Conservation (phyloP, 352 stramenopile genomes). For the Phytopythium oedochilum region DNA sequence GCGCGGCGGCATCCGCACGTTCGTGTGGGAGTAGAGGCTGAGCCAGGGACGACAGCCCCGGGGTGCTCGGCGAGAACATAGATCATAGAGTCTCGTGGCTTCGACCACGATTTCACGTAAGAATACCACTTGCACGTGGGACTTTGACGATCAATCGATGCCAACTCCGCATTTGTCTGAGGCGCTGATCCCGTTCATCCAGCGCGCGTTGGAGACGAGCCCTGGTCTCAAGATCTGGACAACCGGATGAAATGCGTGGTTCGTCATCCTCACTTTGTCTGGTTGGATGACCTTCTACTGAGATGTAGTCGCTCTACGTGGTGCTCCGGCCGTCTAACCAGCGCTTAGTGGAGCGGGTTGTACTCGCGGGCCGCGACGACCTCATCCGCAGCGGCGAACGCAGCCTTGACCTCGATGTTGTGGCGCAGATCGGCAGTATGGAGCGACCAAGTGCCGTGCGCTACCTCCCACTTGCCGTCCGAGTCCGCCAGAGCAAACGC, state of each 20-base stretch:
- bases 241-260: too few species aligned
- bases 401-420: conserved; percentile 18
- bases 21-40: conserved; percentile 70
- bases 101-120: too few species aligned
- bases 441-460: conserved; percentile 41
- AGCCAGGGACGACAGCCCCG: too few species aligned
- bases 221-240: conserved; percentile 80
- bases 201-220: conserved; percentile 54
- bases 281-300: too few species aligned
- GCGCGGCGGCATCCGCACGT: conserved; percentile 63
- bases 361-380: neutral
- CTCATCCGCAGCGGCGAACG: neutral
- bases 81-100: too few species aligned
- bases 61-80: too few species aligned
- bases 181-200: conserved; percentile 83
- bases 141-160: too few species aligned
- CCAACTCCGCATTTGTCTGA: too few species aligned
- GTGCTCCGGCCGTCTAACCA: too few species aligned
- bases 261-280: too few species aligned
- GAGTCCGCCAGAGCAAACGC: conserved; percentile 37
- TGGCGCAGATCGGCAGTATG: conserved; percentile 22
- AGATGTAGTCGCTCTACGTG: too few species aligned
- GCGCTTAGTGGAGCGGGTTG: neutral
- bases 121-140: too few species aligned
- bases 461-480: conserved; percentile 26